These are phyloP conservation scores for Yamadazyma philogaea DNA, from an alignment of 805 yeast genomes.

Conservation along the genomic window DNA sequence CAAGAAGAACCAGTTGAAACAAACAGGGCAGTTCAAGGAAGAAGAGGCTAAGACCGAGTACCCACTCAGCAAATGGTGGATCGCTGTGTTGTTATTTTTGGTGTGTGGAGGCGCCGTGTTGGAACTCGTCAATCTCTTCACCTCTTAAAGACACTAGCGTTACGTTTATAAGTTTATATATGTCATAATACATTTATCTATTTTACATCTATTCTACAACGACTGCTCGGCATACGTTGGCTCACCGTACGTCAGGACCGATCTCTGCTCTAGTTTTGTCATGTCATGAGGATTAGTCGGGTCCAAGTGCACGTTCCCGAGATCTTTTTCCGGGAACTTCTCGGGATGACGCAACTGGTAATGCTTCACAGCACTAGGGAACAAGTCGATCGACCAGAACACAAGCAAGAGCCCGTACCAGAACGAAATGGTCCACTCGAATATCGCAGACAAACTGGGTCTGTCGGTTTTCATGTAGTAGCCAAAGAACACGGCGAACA, in stretches of 20 bases:
- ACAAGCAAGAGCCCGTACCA: constrained; percentile 73
- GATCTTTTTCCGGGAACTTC: constrained; percentile 16
- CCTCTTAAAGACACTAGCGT: too few species aligned
- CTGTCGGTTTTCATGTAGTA: constrained; percentile 32
- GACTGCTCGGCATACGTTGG: constrained; percentile 17
- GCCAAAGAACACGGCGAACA: constrained; percentile 70
- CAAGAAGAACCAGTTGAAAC: constrained; percentile 62
- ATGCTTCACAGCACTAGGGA: constrained; percentile 51
- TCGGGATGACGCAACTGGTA: constrained; percentile 30
- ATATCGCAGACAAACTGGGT: constrained; percentile 51
- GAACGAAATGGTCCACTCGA: constrained; percentile 88
- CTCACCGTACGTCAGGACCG: constrained; percentile 17
- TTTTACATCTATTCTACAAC: constrained; percentile 3
- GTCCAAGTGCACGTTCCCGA: constrained; percentile 15
- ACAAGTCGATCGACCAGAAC: constrained; percentile 65
- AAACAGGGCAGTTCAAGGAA: constrained; percentile 66
- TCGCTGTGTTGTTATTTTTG: constrained; percentile 57
- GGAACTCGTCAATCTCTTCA: constrained; percentile 46
- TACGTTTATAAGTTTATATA: background rate
- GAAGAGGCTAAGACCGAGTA: constrained; percentile 36
- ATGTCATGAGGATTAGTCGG: constrained; percentile 19
- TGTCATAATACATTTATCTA: constrained; percentile 3
- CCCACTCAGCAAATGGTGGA: constrained; percentile 66
- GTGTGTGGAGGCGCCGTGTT: constrained; percentile 80
- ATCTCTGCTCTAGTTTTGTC: constrained; percentile 16